Conservation (phyloP, 2,329 filamentous ascomycete genomes). For the Penicillium psychrosexuale region DNA sequence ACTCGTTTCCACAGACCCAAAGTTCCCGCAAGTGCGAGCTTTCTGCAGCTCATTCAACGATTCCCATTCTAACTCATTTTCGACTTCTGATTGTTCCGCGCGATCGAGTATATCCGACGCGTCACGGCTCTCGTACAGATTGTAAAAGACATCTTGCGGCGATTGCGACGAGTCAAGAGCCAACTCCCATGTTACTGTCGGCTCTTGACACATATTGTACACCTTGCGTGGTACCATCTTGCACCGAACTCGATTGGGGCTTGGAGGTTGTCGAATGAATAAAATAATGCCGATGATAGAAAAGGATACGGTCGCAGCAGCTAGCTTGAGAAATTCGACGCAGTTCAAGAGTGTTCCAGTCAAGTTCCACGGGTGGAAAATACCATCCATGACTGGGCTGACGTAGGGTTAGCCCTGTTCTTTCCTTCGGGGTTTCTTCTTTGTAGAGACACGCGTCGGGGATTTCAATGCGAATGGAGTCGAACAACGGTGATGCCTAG, state of each 20-base stretch:
- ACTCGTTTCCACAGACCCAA: conserved; percentile 62
- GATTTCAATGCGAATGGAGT: not conserved
- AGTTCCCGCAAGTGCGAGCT: conserved; percentile 63
- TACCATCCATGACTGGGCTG: conserved; percentile 1
- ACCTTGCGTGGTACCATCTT: conserved; percentile 48
- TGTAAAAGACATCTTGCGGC: conserved; percentile 55
- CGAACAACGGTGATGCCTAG: conserved; percentile 2
- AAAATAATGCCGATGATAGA: not conserved
- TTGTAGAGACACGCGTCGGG: not conserved
- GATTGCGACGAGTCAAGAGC: conserved; percentile 53
- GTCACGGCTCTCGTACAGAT: conserved; percentile 50
- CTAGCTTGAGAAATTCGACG: not conserved
- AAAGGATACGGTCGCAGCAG: not conserved
- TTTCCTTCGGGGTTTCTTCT: too few relatives aligned
- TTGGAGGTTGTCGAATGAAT: conserved; percentile 12
- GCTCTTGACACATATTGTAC: conserved; percentile 52
- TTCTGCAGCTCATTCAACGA: conserved; percentile 49
- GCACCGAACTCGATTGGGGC: conserved; percentile 11
- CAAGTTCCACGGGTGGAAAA: not conserved
- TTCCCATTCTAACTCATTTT: conserved; percentile 15
- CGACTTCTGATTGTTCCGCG: conserved; percentile 24
- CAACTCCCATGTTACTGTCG: conserved; percentile 58
- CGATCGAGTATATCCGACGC: not conserved
- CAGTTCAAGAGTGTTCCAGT: not conserved
- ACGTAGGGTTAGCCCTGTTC: conserved; percentile 1